Evolutionary conservation across 306 rosid genomes (phyloP), one percentile per base, ranked within the genome.

Genomic region (Malus sylvestris): DNA sequence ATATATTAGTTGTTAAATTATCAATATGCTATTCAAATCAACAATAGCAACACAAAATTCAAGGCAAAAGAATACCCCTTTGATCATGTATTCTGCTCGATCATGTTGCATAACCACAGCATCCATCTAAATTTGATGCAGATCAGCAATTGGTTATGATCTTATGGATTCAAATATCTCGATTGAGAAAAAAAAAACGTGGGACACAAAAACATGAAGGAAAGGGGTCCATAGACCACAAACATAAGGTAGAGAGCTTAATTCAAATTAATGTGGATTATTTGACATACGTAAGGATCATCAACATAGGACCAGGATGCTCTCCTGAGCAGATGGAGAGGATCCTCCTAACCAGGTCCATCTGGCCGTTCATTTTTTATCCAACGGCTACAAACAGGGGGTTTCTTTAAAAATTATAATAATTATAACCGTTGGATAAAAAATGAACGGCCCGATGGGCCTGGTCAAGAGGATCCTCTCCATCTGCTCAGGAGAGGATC

Each of bases 171-270:
- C 6, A 44, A 23, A 22, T 10, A 25, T 44, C 49, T 35, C 1
- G 8, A 22, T 13, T 10, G 55, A 59, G 68, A 42, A 40, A 57
- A 60, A 10, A 35, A 35, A 35, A 35, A 35, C 23, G 44, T 40
- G 68, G 40, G 55, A 49, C 53, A 73, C 27, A 52, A 74, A 25
- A 61, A 61, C 14, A 44, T 60, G 52, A 6, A 11, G 5, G 49
- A 15, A 40, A 57, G 12, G 46, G 59, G 78, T 74, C 70, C 78
- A 44, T 70, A 74, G 8, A 10, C 60, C 33, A 62, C 32, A 62
- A 42, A 29, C 78, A 74, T 74, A 46, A 61, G 70, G 78, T 62
- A 18, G 70, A 44, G 59, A 44, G 61, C 45, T 44, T 61, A 74
- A 74, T 18, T 27, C 27, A 33, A 23, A 18, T 20, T 61, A 30